Conservation (phyloP, 208 protist species). For the Acanthamoeba healyi region DNA sequence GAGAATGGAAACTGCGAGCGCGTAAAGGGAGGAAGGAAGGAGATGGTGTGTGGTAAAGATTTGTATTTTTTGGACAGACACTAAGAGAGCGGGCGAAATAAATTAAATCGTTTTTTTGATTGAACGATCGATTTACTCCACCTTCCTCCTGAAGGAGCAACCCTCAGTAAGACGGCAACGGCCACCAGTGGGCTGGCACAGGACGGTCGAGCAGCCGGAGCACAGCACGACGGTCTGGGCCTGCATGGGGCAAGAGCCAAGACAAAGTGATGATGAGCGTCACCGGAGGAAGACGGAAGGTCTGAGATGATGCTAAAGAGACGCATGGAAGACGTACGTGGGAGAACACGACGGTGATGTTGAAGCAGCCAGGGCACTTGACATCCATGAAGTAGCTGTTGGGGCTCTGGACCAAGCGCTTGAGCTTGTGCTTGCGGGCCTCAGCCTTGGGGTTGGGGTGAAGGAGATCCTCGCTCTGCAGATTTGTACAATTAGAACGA, state of each 20-base stretch:
- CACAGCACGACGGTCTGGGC: conserved; percentile 98
- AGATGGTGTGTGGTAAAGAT: background rate
- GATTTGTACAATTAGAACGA: background rate
- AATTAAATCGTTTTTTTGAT: conserved; percentile 37
- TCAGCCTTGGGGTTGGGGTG: conserved; percentile 96
- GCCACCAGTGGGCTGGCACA: conserved; percentile 99
- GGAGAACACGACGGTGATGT: conserved; percentile 98
- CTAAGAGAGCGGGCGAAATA: conserved; percentile 31
- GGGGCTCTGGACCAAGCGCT: conserved; percentile 98
- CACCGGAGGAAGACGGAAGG: background rate
- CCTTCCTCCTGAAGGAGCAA: conserved; percentile 96
- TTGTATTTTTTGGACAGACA: conserved; percentile 4
- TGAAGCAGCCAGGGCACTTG: conserved; percentile 97
- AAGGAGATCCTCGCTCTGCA: conserved; percentile 94
- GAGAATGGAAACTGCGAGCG: background rate
- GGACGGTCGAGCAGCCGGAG: conserved; percentile 95
- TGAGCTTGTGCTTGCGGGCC: conserved; percentile 98
- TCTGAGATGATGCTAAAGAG: background rate
- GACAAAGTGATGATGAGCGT: background rate
- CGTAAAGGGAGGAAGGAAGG: background rate
- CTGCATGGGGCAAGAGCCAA: conserved; percentile 37
- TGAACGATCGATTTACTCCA: conserved; percentile 90
- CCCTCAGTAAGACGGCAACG: conserved; percentile 97
- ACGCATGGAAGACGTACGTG: conserved; percentile 87
- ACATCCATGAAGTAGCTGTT: conserved; percentile 99